Evolutionary conservation across 2,329 filamentous ascomycete genomes (phyloP), one percentile per base, ranked within the genome.

Genomic region (Xylogone sp.): DNA sequence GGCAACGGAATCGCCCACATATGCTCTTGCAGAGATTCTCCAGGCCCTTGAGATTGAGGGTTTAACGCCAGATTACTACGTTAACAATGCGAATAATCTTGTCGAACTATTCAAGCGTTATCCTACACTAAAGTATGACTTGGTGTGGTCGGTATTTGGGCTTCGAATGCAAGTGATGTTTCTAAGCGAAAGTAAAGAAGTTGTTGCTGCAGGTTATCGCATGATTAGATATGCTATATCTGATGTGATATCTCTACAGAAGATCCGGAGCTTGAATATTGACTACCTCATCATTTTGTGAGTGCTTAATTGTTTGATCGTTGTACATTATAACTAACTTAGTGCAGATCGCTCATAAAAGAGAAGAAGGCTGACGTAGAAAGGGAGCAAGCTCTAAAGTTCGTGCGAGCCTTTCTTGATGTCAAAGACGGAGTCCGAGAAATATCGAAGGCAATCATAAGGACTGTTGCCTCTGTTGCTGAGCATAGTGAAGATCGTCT

Each of bases 351-450:
- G 1, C 75, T 99, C 29, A 90, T 95, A 58, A 97, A 97, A 67
- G 94, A 97, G 68, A 87, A 88, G 64, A 97, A 97, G 69, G 90
- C 93, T n/a, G 92, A 93, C 60, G 89, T 99, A 18, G 94, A 99
- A 72, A 83, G 95, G 49, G 94, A 99, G 69, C 94, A 99, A 70
- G 94, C 94, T 12, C 75, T 99, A 62, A 99, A 99, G 68, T 97
- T 99, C 67, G 86, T 97, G 21, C 84, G 94, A 53, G 90, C 92
- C 9, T 99, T 99, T 64, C 75, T 99, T 2, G 94, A 99, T 65
- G 90, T 97, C 57, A 97, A 97, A 65, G 90, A 91, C 56, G 94
- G 94, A 10, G 86, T 95, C 8, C 81, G 83, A 56, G 93, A 99
- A 67, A 81, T 99, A 31, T 95, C 94, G 1, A 82, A 88, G 53